phyloP scores from a whole-genome alignment of 257 asterid species.

The Gardenia jasminoides region DNA sequence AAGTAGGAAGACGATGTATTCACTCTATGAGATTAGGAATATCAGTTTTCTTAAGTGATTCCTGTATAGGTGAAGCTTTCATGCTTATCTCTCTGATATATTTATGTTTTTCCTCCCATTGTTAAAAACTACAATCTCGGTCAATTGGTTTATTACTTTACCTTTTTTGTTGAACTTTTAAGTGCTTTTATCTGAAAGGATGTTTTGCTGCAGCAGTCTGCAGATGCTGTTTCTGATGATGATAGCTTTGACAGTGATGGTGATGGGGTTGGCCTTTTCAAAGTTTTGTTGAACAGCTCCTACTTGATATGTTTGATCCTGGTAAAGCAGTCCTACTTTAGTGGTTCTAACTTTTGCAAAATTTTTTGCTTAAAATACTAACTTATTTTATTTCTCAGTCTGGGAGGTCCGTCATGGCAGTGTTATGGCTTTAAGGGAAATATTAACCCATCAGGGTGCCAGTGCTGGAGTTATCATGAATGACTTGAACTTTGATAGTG shows the following conservation, averaged over 20 bases:
- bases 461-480: slow-evolving; percentile 76
- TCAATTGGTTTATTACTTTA: background rate
- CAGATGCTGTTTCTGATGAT: slow-evolving; percentile 75
- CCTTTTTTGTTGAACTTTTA: slow-evolving; percentile 5
- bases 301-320: slow-evolving; percentile 92
- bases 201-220: slow-evolving; percentile 63
- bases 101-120: background rate
- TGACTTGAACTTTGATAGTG: slow-evolving; percentile 42
- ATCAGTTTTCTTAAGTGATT: background rate
- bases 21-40: background rate
- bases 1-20: no score
- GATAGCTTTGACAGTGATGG: slow-evolving; percentile 74
- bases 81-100: background rate
- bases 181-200: slow-evolving; percentile 29
- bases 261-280: slow-evolving; percentile 94
- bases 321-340: slow-evolving; percentile 37
- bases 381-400: slow-evolving; percentile 46
- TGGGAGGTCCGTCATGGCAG: slow-evolving; percentile 99
- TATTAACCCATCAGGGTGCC: slow-evolving; percentile 91
- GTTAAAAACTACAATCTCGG: background rate
- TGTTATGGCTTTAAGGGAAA: slow-evolving; percentile 98
- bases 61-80: background rate
- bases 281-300: slow-evolving; percentile 87
- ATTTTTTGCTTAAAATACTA: slow-evolving; percentile 15
- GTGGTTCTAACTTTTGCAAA: slow-evolving; percentile 18